A percentile compares a stretch with the other conserved stretches of the same genome.
phyloP scores from a whole-genome alignment of 2,329 filamentous ascomycete species.

The Metarhizium rileyi region DNA sequence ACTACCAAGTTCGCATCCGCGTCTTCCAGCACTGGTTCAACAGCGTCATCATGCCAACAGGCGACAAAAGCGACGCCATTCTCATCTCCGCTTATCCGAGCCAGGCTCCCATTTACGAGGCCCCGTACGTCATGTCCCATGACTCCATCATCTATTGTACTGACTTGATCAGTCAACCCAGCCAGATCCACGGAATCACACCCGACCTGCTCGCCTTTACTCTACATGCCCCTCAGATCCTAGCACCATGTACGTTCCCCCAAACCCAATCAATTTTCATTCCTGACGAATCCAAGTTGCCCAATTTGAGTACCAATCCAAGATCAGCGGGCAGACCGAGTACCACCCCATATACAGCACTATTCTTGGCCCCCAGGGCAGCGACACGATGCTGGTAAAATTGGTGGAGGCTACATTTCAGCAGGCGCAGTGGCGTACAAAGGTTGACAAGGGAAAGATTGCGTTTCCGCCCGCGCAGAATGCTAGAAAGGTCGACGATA shows the following conservation, averaged over 20 bases:
- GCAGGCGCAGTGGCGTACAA: conserved; percentile 17
- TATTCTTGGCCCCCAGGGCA: conserved; percentile 18
- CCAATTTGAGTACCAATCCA: conserved; percentile 21
- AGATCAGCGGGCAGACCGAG: conserved; percentile 18
- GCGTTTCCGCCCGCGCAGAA: conserved; percentile 17
- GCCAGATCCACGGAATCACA: conserved; percentile 15
- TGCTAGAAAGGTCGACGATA: conserved; percentile 9
- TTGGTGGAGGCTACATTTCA: conserved; percentile 20
- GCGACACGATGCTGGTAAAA: conserved; percentile 17
- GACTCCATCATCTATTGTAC: background rate
- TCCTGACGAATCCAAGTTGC: conserved; percentile 14
- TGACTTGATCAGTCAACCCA: conserved; percentile 3
- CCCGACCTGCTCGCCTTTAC: conserved; percentile 18
- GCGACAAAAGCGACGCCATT: conserved; percentile 11
- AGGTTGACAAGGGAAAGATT: conserved; percentile 19
- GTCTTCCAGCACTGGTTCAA: conserved; percentile 24
- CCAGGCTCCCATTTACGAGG: conserved; percentile 11
- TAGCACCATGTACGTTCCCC: conserved; percentile 24
- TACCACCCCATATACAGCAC: conserved; percentile 21
- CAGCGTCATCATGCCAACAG: conserved; percentile 14
- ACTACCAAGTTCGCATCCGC: conserved; percentile 14
- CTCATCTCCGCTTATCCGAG: conserved; percentile 15
- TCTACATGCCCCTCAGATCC: conserved; percentile 21
- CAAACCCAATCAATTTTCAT: background rate
- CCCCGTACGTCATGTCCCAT: conserved; percentile 5